Conservation (phyloP, 106 monocot genomes). For the Cymbidium sinense region DNA sequence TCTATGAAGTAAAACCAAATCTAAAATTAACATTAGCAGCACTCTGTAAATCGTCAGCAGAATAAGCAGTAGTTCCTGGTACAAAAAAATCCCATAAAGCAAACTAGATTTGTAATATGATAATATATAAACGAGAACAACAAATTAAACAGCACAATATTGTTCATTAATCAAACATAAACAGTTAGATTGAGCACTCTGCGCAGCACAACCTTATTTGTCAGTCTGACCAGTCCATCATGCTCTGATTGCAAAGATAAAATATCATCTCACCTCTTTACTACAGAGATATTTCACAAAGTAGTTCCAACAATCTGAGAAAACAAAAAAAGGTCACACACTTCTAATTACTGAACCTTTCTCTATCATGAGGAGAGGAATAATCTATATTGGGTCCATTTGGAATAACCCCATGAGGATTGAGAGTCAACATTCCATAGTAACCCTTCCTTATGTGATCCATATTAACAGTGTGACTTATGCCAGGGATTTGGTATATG, state of each 20-base stretch:
- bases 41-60: too few species aligned
- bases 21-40: too few species aligned
- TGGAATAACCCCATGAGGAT: constrained; percentile 74
- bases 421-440: constrained; percentile 87
- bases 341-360: constrained; percentile 34
- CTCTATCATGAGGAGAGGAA: constrained; percentile 71
- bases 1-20: too few species aligned
- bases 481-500: constrained; percentile 70
- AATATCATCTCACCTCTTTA: neutral
- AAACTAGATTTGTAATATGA: neutral
- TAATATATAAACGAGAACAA: neutral
- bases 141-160: neutral
- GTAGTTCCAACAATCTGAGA: neutral
- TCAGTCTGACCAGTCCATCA: too few species aligned
- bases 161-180: neutral
- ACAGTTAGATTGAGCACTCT: neutral
- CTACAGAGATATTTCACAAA: neutral
- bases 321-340: neutral
- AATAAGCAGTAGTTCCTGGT: neutral
- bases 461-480: constrained; percentile 77
- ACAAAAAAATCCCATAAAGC: neutral
- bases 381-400: constrained; percentile 62
- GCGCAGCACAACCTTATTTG: too few species aligned
- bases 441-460: constrained; percentile 84
- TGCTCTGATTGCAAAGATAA: too few species aligned